Evolutionary conservation across 139 green algal genomes (phyloP).

Genomic region (Chlamydomonas applanata): DNA sequence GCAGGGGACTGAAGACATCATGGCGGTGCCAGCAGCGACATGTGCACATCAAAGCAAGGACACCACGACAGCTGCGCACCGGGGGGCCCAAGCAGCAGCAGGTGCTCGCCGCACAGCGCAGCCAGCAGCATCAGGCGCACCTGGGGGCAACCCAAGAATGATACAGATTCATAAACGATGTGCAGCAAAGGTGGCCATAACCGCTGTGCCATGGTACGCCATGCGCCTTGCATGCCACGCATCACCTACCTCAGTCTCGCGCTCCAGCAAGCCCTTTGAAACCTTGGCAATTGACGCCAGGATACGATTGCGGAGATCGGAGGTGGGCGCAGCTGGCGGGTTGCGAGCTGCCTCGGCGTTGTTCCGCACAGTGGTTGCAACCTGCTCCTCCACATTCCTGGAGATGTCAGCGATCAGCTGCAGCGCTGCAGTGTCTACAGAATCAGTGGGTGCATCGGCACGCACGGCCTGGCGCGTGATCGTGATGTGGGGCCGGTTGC

Average conservation of each 20-base stretch:
- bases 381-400: too few species aligned
- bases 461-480: too few species aligned
- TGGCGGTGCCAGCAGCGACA: too few species aligned
- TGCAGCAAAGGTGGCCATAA: background rate
- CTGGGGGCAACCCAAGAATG: conserved; percentile 47
- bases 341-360: too few species aligned
- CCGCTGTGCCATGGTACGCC: background rate
- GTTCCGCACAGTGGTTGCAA: too few species aligned
- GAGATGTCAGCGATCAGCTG: too few species aligned
- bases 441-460: too few species aligned
- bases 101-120: conserved; percentile 83
- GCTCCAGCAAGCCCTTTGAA: conserved; percentile 74
- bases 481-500: too few species aligned
- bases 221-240: background rate
- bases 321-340: background rate
- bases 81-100: conserved; percentile 79
- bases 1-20: too few species aligned
- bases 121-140: conserved; percentile 87
- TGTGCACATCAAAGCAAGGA: too few species aligned
- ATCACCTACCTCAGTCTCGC: conserved; percentile 74
- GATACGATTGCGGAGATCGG: conserved; percentile 49
- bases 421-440: too few species aligned
- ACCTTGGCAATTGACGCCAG: conserved; percentile 53
- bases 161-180: background rate
- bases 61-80: too few species aligned